These are phyloP conservation scores for Pythium brachiatum DNA, from an alignment of 352 stramenopile species.

Conservation along the genomic window DNA sequence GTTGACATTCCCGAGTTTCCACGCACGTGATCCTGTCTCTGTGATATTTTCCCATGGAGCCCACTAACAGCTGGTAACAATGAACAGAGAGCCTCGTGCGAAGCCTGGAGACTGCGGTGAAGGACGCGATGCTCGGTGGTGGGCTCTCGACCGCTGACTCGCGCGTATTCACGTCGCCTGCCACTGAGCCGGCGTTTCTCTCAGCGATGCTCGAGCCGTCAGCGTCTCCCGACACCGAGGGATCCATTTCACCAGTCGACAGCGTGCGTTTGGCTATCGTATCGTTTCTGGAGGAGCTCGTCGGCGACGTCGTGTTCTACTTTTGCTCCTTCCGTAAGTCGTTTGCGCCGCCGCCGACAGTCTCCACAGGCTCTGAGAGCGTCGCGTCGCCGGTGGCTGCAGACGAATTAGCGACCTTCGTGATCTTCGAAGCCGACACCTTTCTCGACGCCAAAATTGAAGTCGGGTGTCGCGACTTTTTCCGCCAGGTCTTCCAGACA, in stretches of 20 bases:
- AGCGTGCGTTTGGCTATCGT: constrained; percentile 45
- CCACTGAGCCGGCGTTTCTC: constrained; percentile 27
- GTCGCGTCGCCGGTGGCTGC: neutral
- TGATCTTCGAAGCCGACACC: constrained; percentile 62
- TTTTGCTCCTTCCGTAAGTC: constrained; percentile 56
- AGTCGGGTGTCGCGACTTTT: constrained; percentile 75
- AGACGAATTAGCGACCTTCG: constrained; percentile 25
- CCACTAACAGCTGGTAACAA: neutral
- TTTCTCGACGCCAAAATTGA: constrained; percentile 65
- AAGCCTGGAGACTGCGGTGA: constrained; percentile 43
- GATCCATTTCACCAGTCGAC: constrained; percentile 4
- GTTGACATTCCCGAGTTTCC: constrained; percentile 66
- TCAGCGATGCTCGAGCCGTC: constrained; percentile 24
- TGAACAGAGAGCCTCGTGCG: constrained; percentile 51
- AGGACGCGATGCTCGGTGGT: constrained; percentile 36
- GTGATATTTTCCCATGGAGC: neutral
- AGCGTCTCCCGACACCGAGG: neutral
- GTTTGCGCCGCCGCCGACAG: constrained; percentile 16
- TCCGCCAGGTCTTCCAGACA: constrained; percentile 72
- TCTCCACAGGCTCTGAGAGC: neutral
- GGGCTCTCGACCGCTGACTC: constrained; percentile 46
- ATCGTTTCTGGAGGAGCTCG: constrained; percentile 54
- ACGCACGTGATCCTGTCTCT: constrained; percentile 32
- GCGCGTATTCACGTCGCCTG: constrained; percentile 37
- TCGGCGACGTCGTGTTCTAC: constrained; percentile 62